Percentiles rank a stretch among this genome's conserved stretches.
Evolutionary conservation across 1,284 basidiomycete species (phyloP).

Genomic region (Malassezia caprae): DNA sequence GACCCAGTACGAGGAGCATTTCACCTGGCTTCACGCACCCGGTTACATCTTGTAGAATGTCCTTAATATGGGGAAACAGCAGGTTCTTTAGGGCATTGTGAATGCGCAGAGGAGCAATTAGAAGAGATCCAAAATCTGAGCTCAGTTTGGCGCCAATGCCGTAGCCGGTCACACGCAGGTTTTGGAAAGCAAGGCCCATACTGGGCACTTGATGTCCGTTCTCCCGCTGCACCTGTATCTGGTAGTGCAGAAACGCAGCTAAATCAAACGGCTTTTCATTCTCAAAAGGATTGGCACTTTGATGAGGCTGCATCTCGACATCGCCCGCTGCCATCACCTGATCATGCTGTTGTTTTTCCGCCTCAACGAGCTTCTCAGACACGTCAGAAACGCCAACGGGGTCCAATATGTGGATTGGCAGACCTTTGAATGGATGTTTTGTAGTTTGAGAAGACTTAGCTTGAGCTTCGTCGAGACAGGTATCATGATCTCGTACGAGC

Average conservation of each 20-base stretch:
- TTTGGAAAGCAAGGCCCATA: constrained; percentile 25
- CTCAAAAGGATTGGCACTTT: constrained; percentile 25
- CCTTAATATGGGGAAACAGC: constrained; percentile 28
- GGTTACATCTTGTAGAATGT: constrained; percentile 29
- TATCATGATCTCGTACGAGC: no score
- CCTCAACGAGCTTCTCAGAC: not conserved
- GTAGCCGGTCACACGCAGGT: constrained; percentile 29
- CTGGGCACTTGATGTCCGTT: constrained; percentile 25
- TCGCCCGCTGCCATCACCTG: not conserved
- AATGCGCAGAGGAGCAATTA: constrained; percentile 21
- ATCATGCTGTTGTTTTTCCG: not conserved
- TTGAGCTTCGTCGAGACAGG: no score
- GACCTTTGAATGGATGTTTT: not conserved
- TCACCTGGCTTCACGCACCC: constrained; percentile 40
- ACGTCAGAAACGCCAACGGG: not conserved
- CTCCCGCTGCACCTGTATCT: constrained; percentile 27
- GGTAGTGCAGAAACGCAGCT: constrained; percentile 35
- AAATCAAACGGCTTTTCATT: constrained; percentile 46
- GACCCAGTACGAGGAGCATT: constrained; percentile 40
- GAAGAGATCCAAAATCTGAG: constrained; percentile 22
- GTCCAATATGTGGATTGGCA: not conserved
- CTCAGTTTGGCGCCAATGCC: constrained; percentile 27
- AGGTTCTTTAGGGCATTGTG: constrained; percentile 17
- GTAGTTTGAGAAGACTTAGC: no score
- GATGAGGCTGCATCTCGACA: not conserved